These are phyloP conservation scores for Tylopilus sp. DNA, from an alignment of 768 basidiomycete species.

Conservation along the genomic window DNA sequence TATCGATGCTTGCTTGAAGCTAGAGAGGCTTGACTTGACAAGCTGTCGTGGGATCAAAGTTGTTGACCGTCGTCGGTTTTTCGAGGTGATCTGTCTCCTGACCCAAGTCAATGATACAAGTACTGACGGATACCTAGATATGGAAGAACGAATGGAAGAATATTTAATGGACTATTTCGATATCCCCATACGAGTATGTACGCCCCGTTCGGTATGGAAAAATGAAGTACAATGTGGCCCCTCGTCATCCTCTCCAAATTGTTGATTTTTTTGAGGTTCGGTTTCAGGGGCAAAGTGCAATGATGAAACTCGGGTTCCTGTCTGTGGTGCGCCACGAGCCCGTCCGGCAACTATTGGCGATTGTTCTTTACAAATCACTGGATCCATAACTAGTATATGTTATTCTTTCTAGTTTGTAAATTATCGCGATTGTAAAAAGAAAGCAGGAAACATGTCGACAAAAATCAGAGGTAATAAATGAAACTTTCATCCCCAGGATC, in stretches of 20 bases:
- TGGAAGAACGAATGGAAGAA: conserved; percentile 23
- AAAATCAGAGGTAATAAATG: not conserved
- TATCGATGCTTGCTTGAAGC: conserved; percentile 51
- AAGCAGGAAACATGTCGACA: not conserved
- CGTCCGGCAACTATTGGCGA: too few relatives aligned
- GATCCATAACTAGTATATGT: not conserved
- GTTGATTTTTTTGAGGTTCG: too few relatives aligned
- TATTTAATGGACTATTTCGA: not conserved
- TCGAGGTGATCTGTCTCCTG: conserved; percentile 41
- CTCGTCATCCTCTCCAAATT: too few relatives aligned
- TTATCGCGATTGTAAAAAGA: not conserved
- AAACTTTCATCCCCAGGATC: not conserved
- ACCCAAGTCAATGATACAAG: conserved; percentile 6
- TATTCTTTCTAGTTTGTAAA: too few relatives aligned
- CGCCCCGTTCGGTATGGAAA: too few relatives aligned
- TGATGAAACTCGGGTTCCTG: too few relatives aligned
- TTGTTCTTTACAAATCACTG: too few relatives aligned
- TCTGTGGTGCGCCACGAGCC: too few relatives aligned
- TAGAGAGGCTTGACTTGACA: conserved; percentile 59
- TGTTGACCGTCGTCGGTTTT: conserved; percentile 59
- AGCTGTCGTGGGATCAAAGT: conserved; percentile 63
- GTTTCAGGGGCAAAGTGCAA: too few relatives aligned
- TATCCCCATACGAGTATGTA: not conserved
- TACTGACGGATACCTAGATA: conserved; percentile 14
- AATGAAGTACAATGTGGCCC: too few relatives aligned